Evolutionary conservation across 2,329 filamentous ascomycete genomes (phyloP), one percentile per base, ranked within the genome.

Genomic region (Diaporthe ampelina): DNA sequence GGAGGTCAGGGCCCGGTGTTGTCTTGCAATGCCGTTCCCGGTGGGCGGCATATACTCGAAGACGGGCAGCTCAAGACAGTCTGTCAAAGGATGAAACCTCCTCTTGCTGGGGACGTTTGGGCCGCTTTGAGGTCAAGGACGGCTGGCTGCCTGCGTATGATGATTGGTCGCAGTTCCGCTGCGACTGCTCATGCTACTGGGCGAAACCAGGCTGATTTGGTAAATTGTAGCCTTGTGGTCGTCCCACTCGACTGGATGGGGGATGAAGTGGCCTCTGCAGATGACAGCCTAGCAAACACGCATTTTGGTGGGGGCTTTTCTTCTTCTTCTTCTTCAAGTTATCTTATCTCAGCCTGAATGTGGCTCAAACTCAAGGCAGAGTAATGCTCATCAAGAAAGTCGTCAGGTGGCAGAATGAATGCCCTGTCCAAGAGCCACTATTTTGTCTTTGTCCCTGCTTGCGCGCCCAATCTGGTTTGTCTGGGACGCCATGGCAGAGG

Each of bases 261-360:
- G 48, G 35, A 68, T 68, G 63, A 68, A 8, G 63, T 54, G 63
- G 45, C 48, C 45, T 50, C 29, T 35, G 48, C 48, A 54, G 48
- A 26, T 15, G 26, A 54, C 63, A 68, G 63, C 63, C 63, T 68
- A 68, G 63, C 45, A 52, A 26, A 26, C 4, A 54, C 4, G n/a
- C 63, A 68, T 68, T 24, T 40, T 54, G 29, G 32, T 68, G 37
- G 63, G 32, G 26, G 19, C 5, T 40, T 48, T 67, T 37, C 7
- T 32, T 40, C 13, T 43, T 40, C 13, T 43, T 11, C 29, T 32
- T 32, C 29, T 32, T 32, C 13, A 40, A 10, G 1, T 40, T 40
- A 15, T 4, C 1, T 24, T 10, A 13, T 52, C 21, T 67, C 24
- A 48, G 29, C 52, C 63, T 19, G 48, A 10, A 35, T 24, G 15